These are phyloP conservation scores for Saccharum officinarum DNA, from an alignment of 176 grass and related monocot species.

Conservation along the genomic window DNA sequence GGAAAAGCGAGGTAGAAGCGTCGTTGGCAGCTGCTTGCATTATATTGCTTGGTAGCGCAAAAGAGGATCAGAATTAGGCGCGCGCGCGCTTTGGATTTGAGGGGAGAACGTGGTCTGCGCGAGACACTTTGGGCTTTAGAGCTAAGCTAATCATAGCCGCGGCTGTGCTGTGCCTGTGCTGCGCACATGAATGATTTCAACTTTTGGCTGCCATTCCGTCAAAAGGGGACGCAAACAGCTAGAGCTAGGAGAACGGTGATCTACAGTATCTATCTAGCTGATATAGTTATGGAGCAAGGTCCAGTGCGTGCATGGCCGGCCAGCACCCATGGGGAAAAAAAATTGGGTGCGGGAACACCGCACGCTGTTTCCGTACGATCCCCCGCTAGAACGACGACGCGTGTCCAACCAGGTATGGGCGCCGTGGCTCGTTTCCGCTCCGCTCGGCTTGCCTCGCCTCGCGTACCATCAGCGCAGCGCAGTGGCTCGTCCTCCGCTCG, in stretches of 20 bases:
- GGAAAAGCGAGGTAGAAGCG: conserved; percentile 33
- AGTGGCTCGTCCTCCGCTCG: too few species aligned
- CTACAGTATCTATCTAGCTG: not conserved
- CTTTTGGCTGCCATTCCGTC: conserved; percentile 19
- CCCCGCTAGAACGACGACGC: too few species aligned
- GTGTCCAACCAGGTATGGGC: too few species aligned
- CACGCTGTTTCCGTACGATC: too few species aligned
- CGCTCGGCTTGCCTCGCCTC: too few species aligned
- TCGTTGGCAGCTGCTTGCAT: not conserved
- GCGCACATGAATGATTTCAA: conserved; percentile 25
- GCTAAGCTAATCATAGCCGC: conserved; percentile 18
- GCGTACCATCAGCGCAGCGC: too few species aligned
- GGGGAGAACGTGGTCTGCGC: conserved; percentile 54
- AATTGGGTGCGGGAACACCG: too few species aligned
- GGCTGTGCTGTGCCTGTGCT: not conserved
- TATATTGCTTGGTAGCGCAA: conserved; percentile 23
- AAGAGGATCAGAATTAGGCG: not conserved
- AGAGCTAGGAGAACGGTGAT: not conserved
- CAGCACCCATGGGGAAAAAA: too few species aligned
- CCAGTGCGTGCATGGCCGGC: too few species aligned
- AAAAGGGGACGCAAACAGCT: not conserved
- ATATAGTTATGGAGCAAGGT: not conserved
- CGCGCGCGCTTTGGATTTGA: not conserved
- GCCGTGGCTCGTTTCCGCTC: too few species aligned
- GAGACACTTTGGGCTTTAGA: conserved; percentile 37